Evolutionary conservation across 2,329 filamentous ascomycete genomes (phyloP).

Genomic region (Botrytis cinerea): DNA sequence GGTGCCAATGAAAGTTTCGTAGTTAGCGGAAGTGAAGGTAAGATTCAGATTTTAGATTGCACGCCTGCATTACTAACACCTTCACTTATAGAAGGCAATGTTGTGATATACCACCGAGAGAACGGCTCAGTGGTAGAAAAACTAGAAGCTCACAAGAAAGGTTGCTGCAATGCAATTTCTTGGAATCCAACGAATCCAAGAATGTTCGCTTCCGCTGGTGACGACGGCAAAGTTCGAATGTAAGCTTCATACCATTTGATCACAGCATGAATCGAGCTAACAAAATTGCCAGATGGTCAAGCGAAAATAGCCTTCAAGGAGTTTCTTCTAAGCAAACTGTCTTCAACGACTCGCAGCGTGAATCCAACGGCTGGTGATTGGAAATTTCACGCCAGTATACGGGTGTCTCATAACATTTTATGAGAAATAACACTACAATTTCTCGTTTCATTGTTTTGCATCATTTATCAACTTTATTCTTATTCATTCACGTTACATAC

Average conservation of each 20-base stretch:
- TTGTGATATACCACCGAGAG: constrained; percentile 91
- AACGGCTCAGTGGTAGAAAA: constrained; percentile 75
- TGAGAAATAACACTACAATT: constrained; percentile 9
- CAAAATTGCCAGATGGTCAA: constrained; percentile 34
- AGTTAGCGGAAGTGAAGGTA: constrained; percentile 87
- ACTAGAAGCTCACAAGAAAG: constrained; percentile 70
- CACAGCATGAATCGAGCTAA: constrained; percentile 1
- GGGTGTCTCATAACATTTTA: constrained; percentile 15
- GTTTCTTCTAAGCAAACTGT: constrained; percentile 21
- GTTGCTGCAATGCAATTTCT: constrained; percentile 80
- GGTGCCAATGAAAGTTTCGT: constrained; percentile 92
- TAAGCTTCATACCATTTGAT: constrained; percentile 51
- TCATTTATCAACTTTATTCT: constrained; percentile 9
- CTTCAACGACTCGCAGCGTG: constrained; percentile 27
- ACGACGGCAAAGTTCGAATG: constrained; percentile 85
- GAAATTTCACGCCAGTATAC: neutral
- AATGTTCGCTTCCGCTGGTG: constrained; percentile 88
- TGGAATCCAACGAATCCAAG: constrained; percentile 85
- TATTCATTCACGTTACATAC: constrained; percentile 16
- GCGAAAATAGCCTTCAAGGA: constrained; percentile 27
- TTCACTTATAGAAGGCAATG: constrained; percentile 54
- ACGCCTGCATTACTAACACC: constrained; percentile 23
- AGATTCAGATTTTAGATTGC: constrained; percentile 33
- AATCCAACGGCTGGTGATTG: constrained; percentile 33
- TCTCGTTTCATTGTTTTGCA: constrained; percentile 20